Base-by-base conservation (phyloP, 352 stramenopile genomes). In the Globisporangium recalcitrans region DNA sequence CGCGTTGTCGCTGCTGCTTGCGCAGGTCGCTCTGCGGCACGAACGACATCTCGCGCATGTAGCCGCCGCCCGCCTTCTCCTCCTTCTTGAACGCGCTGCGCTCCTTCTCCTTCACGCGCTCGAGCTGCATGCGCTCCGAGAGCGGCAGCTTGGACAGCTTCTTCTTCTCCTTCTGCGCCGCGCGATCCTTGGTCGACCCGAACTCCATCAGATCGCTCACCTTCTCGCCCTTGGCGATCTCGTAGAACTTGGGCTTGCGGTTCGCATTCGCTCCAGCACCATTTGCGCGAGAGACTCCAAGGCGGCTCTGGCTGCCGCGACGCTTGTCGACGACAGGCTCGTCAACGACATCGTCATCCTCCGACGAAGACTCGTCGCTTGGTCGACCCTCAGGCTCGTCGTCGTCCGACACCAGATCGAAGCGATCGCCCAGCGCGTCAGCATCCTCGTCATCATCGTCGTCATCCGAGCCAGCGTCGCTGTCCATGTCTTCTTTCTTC, bases 401-500 rank as follows among this genome's bases (percentile, higher is more conserved):
- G 2, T 91, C 73, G 36, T 93, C 81, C 9, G 78, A 84, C 14
- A 94, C 72, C 14, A 88, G 67, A 44, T 87, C 74, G 47, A 96
- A 92, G 32, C 85, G 80, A 47, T 74, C 77, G 44, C 71, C 74
- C 26, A 83, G 72, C 16, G 74, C 74, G 5, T 85, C 76, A 9
- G 91, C 73, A 21, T 81, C 51, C 1, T 79, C 68, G 3, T 87
- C 68, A 4, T 87, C 72, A 3, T 76, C 69, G 11, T 90, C 78
- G 21, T 87, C 82, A n/a, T 82, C 82, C 22, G 65, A 90, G 53
- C 52, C 83, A 46, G 76, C 85, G 64, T 95, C 92, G 64, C 90
- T 98, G 71, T 98, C 94, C 78, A 98, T 96, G 65, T 98, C 92
- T 52, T 96, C 86, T 59, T 91, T 86, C 61, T 88, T 87, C 40